Evolutionary conservation across 768 basidiomycete species (phyloP), one percentile per base, ranked within the genome.

Genomic region (Phlebiopsis flavidoalba): DNA sequence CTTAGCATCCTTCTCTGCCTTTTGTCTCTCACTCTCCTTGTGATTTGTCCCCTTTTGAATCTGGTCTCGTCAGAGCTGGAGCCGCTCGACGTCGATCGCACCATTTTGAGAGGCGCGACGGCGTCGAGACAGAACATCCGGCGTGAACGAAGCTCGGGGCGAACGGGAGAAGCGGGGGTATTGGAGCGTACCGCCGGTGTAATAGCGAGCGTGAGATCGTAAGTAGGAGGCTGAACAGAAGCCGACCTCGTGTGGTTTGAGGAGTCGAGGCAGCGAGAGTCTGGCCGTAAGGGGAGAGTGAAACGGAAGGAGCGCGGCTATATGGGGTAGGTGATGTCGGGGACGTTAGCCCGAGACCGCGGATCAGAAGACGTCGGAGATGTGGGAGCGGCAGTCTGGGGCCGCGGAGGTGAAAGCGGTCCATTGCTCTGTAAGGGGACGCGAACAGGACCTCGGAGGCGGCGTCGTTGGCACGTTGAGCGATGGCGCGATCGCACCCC

Each of bases 11-110:
- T 77, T 74, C 64, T 81, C 76, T 10, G 40, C 40, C 58, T 60
- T 60, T 64, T 66, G 64, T 35, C 59, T 47, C 46, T 63, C 62
- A 22, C 48, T 36, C 19, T 60, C 59, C 54, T 55, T 55, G 59
- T 65, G 68, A 68, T 66, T 65, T n/a, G 72, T 73, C 60, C 75
- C 75, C 64, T 86, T 87, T 64, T 67, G 60, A 33, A 60, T 58
- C 22, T 46, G 60, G 61, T 64, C 75, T 87, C 86, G 68, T 89
- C 87, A 57, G 85, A 85, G 62, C 83, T 78, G 36, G 85, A 82
- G 57, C 86, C 60, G 63, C 64, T 65, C 43, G 70, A 68, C 22
- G 62, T 65, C 45, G 70, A 68, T 24, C 70, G 82, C 53, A 66
- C 70, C 73, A 86, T 81, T 77, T 83, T 84, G 51, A 81, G 79